Evolutionary conservation across 2,329 filamentous ascomycete genomes (phyloP).

Genomic region (Fusarium sp.): DNA sequence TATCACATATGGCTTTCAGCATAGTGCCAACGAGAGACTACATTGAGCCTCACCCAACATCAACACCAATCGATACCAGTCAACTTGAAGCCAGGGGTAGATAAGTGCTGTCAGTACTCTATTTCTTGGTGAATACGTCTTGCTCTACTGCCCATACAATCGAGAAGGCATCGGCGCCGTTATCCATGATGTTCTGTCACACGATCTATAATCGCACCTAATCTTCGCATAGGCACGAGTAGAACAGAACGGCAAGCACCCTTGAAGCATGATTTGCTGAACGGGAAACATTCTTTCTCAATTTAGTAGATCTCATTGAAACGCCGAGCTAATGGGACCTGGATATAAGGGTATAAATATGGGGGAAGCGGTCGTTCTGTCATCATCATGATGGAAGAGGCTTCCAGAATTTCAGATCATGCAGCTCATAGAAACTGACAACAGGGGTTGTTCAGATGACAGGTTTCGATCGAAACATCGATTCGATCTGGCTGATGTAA

Average conservation of each 20-base stretch:
- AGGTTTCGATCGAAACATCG: not conserved
- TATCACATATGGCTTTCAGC: not conserved
- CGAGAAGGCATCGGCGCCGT: not conserved
- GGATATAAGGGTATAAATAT: not conserved
- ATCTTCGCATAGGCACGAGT: not conserved
- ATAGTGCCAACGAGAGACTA: not conserved
- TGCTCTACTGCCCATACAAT: not conserved
- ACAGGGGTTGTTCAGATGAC: not conserved
- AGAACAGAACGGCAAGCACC: not conserved
- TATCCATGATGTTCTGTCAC: not conserved
- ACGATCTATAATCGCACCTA: not conserved
- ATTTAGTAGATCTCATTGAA: not conserved
- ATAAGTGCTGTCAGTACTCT: not conserved
- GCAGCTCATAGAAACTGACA: not conserved
- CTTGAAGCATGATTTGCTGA: not conserved
- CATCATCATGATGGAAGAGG: slow-evolving; percentile 11
- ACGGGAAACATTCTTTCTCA: not conserved
- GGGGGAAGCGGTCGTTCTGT: not conserved
- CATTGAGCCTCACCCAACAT: not conserved
- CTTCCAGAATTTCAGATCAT: not conserved
- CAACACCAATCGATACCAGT: not conserved
- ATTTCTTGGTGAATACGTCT: not conserved
- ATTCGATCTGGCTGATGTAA: slow-evolving; percentile 1
- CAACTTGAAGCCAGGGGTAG: not conserved
- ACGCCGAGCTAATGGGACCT: not conserved